Percentiles rank a stretch among this genome's conserved stretches.
These are phyloP conservation scores for Gamsiella multidivaricata DNA, from an alignment of 192 early-diverging fungal genomes.

Conservation along the genomic window DNA sequence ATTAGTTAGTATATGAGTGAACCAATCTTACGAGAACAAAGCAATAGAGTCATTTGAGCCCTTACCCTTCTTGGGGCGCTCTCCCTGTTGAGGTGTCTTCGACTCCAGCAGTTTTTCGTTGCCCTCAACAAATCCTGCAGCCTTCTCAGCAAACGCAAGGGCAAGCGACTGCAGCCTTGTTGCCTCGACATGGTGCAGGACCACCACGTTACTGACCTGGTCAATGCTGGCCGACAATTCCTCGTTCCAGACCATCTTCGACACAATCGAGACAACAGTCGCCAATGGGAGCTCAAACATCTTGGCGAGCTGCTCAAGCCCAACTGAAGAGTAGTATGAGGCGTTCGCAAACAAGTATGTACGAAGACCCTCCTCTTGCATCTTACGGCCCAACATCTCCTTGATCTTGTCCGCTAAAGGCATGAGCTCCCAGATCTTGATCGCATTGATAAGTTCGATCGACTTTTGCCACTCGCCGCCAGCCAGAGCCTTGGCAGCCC, in stretches of 20 bases:
- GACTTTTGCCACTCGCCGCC: constrained; percentile 94
- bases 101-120: constrained; percentile 93
- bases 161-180: constrained; percentile 88
- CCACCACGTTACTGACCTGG: constrained; percentile 81
- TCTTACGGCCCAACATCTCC: constrained; percentile 88
- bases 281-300: constrained; percentile 87
- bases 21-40: not conserved
- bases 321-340: constrained; percentile 89
- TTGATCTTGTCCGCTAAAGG: constrained; percentile 86
- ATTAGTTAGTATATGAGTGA: not conserved
- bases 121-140: constrained; percentile 82
- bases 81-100: constrained; percentile 58
- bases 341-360: constrained; percentile 96
- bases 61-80: constrained; percentile 53
- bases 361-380: constrained; percentile 95
- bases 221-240: constrained; percentile 92
- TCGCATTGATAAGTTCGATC: constrained; percentile 83
- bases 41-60: no score
- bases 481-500: constrained; percentile 90
- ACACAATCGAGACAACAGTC: constrained; percentile 79
- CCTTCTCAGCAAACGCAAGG: constrained; percentile 89
- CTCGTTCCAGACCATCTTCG: constrained; percentile 95
- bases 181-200: constrained; percentile 82
- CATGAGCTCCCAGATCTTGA: constrained; percentile 98
- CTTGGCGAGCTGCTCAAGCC: constrained; percentile 79